Conservation (phyloP, 73 alveolate genomes). For the Vitrella brassicaformis region DNA sequence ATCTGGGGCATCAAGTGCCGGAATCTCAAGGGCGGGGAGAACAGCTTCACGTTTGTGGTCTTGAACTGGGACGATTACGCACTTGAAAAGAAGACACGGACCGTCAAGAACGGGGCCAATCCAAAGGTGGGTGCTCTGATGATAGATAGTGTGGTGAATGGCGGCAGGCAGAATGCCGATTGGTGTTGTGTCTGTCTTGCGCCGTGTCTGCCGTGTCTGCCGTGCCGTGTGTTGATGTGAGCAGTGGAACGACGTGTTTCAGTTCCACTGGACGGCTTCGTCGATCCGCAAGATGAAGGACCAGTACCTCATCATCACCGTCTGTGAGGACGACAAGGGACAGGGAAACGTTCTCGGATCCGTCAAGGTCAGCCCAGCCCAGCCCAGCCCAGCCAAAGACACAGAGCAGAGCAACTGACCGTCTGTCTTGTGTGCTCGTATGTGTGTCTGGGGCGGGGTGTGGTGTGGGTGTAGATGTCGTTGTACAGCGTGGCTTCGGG, state of each 20-base stretch:
- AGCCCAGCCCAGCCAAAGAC: too few relatives aligned
- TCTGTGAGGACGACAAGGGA: neutral
- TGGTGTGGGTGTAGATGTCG: neutral
- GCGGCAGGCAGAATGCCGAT: too few relatives aligned
- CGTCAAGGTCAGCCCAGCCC: neutral
- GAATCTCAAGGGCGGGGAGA: neutral
- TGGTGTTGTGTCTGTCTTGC: neutral
- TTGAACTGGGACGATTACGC: neutral
- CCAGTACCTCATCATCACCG: neutral
- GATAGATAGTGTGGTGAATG: too few relatives aligned
- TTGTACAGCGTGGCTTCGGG: neutral
- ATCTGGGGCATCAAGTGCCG: neutral
- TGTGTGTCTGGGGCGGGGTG: neutral
- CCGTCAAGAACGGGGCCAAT: neutral
- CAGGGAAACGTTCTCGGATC: neutral
- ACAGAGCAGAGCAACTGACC: too few relatives aligned
- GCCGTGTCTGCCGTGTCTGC: neutral
- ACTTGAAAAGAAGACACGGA: neutral
- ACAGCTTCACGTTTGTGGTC: neutral
- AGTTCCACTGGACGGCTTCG: neutral
- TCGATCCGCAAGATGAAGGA: neutral
- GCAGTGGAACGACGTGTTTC: neutral
- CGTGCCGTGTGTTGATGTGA: neutral
- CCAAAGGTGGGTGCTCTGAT: neutral
- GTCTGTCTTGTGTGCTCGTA: neutral